phyloP scores from a whole-genome alignment of 495 filamentous ascomycete genomes.

The Penicillium silybi region DNA sequence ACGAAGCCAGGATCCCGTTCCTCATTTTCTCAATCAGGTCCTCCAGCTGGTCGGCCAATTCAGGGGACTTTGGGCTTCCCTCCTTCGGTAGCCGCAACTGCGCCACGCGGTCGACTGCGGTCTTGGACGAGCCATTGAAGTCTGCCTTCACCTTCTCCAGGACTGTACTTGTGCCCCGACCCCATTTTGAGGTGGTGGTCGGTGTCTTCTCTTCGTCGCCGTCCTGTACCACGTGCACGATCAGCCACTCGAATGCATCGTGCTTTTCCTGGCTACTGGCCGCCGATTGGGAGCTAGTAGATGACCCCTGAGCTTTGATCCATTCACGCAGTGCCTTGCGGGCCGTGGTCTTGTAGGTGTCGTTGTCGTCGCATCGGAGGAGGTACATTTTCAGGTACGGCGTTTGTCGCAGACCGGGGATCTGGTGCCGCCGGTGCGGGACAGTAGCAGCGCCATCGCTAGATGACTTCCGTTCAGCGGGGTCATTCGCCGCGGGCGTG shows the following conservation, averaged over 20 bases:
- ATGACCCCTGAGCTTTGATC: constrained; percentile 71
- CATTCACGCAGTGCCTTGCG: constrained; percentile 81
- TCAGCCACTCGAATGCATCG: constrained; percentile 96
- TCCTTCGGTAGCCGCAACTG: constrained; percentile 70
- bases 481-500: constrained; percentile 49
- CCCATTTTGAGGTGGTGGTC: constrained; percentile 74
- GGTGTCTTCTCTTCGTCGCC: constrained; percentile 56
- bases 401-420: constrained; percentile 87
- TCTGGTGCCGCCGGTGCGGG: constrained; percentile 82
- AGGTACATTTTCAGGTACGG: constrained; percentile 91
- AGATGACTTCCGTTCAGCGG: constrained; percentile 31
- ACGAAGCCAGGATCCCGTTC: constrained; percentile 78
- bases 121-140: constrained; percentile 84
- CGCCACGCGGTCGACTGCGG: constrained; percentile 70
- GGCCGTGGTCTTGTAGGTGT: constrained; percentile 78
- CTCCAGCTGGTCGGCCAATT: constrained; percentile 69
- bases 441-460: constrained; percentile 32
- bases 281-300: constrained; percentile 28
- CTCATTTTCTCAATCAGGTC: constrained; percentile 87
- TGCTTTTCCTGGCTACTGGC: constrained; percentile 67
- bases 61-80: constrained; percentile 52
- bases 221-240: constrained; percentile 79
- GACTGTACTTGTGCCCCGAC: constrained; percentile 71
- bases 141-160: constrained; percentile 88
- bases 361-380: constrained; percentile 89